These are phyloP conservation scores for Lactarius akahatsu DNA, from an alignment of 768 basidiomycete species.

Conservation along the genomic window DNA sequence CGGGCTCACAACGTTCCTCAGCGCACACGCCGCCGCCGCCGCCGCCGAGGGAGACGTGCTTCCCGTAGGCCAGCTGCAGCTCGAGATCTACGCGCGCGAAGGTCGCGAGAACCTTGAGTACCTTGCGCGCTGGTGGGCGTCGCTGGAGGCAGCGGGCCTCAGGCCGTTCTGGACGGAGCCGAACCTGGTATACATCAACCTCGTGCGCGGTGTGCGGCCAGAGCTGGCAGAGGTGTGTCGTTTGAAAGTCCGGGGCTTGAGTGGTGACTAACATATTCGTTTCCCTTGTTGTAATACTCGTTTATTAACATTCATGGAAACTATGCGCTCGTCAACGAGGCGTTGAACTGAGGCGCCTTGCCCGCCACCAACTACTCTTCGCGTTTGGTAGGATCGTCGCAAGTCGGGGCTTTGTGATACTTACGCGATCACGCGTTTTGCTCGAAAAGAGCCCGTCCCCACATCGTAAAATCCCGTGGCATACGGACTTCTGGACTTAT, in stretches of 20 bases:
- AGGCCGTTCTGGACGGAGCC: constrained; percentile 70
- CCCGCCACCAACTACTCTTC: neutral
- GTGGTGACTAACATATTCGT: too few species aligned
- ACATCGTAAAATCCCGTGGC: neutral
- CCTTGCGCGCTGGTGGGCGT: constrained; percentile 52
- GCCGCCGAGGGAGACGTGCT: constrained; percentile 31
- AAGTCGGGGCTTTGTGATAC: neutral
- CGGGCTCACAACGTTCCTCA: constrained; percentile 48
- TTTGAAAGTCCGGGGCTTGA: too few species aligned
- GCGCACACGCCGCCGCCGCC: constrained; percentile 32
- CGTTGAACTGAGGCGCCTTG: neutral
- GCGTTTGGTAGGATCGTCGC: neutral
- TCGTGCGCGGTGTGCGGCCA: constrained; percentile 40
- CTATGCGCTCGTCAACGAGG: constrained; percentile 5
- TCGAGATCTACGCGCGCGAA: constrained; percentile 57
- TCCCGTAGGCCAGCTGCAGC: constrained; percentile 70
- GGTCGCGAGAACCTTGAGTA: constrained; percentile 43
- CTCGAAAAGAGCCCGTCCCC: neutral
- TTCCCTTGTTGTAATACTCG: constrained; percentile 20
- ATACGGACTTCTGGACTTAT: neutral
- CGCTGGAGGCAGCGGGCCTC: constrained; percentile 64
- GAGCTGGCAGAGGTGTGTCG: constrained; percentile 42
- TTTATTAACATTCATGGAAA: constrained; percentile 38
- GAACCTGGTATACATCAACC: constrained; percentile 48
- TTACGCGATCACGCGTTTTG: neutral